Conservation (phyloP, 257 asterid genomes). For the Ligustrum vulgare region DNA sequence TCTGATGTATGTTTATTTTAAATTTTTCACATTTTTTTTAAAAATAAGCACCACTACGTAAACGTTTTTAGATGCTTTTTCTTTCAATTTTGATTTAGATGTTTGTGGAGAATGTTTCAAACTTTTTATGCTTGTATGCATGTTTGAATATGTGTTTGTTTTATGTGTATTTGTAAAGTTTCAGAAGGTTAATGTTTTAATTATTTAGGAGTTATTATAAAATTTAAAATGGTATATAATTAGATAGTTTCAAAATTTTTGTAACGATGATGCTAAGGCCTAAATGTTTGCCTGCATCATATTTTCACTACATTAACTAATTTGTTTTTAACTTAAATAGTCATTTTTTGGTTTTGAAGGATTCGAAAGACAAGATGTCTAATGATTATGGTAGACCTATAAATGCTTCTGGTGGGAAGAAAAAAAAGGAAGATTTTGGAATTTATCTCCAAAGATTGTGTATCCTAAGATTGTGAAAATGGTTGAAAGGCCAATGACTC, state of each 20-base stretch:
- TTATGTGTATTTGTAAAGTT: not conserved
- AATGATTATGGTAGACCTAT: too few species aligned
- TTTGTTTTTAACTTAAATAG: too few species aligned
- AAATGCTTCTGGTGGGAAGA: too few species aligned
- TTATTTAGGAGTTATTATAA: not conserved
- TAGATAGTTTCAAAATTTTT: not conserved
- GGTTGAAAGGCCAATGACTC: too few species aligned
- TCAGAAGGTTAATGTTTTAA: not conserved
- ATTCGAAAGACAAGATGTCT: too few species aligned
- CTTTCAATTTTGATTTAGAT: constrained; percentile 16
- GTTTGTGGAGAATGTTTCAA: not conserved
- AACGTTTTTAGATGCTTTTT: constrained; percentile 23
- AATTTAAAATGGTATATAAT: not conserved
- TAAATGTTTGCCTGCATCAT: not conserved
- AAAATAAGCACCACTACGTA: constrained; percentile 93
- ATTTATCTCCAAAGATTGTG: too few species aligned
- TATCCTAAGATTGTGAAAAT: too few species aligned
- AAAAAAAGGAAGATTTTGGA: too few species aligned
- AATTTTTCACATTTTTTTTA: too few species aligned
- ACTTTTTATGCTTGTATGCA: not conserved
- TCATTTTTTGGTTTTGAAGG: too few species aligned
- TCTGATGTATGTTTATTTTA: too few species aligned
- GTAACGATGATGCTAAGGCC: not conserved
- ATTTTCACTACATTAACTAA: too few species aligned
- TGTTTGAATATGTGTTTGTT: not conserved